Percentiles rank a stretch among this genome's conserved stretches.
Evolutionary conservation across 2,329 filamentous ascomycete genomes (phyloP).

Genomic region (Xylariaceae sp.): DNA sequence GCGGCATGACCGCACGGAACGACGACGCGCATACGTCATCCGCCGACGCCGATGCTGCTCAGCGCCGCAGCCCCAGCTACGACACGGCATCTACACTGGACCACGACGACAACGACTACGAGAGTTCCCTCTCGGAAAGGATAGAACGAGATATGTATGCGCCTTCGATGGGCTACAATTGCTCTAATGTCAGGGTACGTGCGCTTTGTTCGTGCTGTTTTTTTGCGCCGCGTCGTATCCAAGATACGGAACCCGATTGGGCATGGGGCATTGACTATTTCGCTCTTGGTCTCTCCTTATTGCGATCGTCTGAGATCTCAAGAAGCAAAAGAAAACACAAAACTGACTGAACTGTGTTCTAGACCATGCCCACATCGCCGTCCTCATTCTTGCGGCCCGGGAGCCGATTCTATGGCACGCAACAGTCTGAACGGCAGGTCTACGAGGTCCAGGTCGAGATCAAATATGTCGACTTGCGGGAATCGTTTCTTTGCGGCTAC

Average conservation of each 20-base stretch:
- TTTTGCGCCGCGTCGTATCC: background rate
- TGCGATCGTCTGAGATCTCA: no score
- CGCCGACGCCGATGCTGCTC: no score
- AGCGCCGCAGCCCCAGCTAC: slow-evolving; percentile 9
- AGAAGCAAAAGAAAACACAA: background rate
- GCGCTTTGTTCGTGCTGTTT: no score
- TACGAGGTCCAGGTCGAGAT: slow-evolving; percentile 97
- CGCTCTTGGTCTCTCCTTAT: no score
- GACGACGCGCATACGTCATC: slow-evolving; percentile 6
- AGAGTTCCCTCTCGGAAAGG: background rate
- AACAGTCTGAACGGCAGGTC: slow-evolving; percentile 86
- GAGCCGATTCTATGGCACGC: slow-evolving; percentile 83
- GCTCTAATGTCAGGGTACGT: slow-evolving; percentile 52
- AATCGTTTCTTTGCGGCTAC: slow-evolving; percentile 94
- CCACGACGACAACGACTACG: slow-evolving; percentile 18
- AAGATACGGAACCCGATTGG: no score
- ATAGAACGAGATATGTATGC: slow-evolving; percentile 16
- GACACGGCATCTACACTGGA: slow-evolving; percentile 16
- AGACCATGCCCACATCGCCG: slow-evolving; percentile 74
- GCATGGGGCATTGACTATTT: no score
- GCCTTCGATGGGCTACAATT: slow-evolving; percentile 47
- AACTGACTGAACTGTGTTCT: slow-evolving; percentile 5
- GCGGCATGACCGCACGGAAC: slow-evolving; percentile 4
- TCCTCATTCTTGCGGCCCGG: slow-evolving; percentile 84
- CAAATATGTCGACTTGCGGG: slow-evolving; percentile 89